Evolutionary conservation across 768 basidiomycete species (phyloP).

Genomic region (Podaxis sp.): DNA sequence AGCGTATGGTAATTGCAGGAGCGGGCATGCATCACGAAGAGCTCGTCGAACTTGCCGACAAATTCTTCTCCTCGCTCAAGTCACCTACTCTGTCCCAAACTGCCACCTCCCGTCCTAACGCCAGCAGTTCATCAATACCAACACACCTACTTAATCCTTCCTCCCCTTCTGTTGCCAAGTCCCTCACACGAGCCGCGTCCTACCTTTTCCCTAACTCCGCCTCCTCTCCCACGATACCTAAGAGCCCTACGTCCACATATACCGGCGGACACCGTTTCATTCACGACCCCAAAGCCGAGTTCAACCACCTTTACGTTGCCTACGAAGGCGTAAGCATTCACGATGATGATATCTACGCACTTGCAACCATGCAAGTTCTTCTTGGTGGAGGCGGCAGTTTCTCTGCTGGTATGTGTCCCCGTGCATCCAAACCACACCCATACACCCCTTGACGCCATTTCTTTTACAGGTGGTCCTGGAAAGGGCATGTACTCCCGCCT

Average conservation of each 20-base stretch:
- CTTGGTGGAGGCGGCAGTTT: slow-evolving; percentile 96
- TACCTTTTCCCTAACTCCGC: slow-evolving; percentile 58
- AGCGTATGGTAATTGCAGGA: slow-evolving; percentile 93
- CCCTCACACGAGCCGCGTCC: slow-evolving; percentile 76
- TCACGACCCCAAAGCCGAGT: slow-evolving; percentile 59
- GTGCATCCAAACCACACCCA: not conserved
- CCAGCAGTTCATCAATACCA: slow-evolving; percentile 35
- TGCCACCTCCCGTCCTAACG: slow-evolving; percentile 27
- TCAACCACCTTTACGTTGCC: slow-evolving; percentile 90
- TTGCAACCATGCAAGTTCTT: slow-evolving; percentile 93
- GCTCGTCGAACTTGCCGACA: slow-evolving; percentile 82
- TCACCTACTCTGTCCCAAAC: slow-evolving; percentile 27
- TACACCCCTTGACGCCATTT: slow-evolving; percentile 1
- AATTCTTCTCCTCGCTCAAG: slow-evolving; percentile 77
- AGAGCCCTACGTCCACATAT: slow-evolving; percentile 58
- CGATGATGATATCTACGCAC: slow-evolving; percentile 88
- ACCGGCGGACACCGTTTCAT: slow-evolving; percentile 84
- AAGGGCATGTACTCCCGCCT: slow-evolving; percentile 99
- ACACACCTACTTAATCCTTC: slow-evolving; percentile 60
- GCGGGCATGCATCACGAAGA: slow-evolving; percentile 90
- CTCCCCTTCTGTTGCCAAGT: slow-evolving; percentile 57
- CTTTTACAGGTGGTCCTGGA: slow-evolving; percentile 77
- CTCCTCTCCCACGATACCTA: slow-evolving; percentile 27
- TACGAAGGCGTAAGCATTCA: slow-evolving; percentile 92
- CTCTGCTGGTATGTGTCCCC: slow-evolving; percentile 66